Conservation (phyloP, 495 filamentous ascomycete species). For the Lophium mytilinum region DNA sequence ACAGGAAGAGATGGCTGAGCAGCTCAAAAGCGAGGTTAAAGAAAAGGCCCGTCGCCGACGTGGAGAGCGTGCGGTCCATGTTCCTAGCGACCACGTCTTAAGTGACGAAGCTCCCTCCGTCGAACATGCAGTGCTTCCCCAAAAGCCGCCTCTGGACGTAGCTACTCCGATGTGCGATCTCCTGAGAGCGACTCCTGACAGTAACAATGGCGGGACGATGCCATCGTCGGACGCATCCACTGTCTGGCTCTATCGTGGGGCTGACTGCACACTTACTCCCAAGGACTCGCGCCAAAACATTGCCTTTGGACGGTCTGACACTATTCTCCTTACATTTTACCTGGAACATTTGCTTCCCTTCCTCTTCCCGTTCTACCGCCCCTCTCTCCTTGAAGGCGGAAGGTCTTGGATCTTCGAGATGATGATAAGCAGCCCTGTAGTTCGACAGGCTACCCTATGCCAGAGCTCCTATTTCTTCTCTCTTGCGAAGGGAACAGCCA, state of each 20-base stretch:
- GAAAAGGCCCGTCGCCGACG: slow-evolving; percentile 38
- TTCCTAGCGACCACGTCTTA: not conserved
- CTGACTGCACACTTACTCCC: not conserved
- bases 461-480: slow-evolving; percentile 41
- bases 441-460: slow-evolving; percentile 40
- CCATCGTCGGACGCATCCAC: not conserved
- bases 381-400: slow-evolving; percentile 40
- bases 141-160: not conserved
- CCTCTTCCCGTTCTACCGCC: slow-evolving; percentile 48
- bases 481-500: slow-evolving; percentile 23
- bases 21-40: slow-evolving; percentile 45
- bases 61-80: slow-evolving; percentile 9
- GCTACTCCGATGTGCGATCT: not conserved
- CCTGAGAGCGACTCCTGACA: not conserved
- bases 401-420: slow-evolving; percentile 47
- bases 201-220: not conserved
- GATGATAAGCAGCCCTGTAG: slow-evolving; percentile 41
- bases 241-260: not conserved
- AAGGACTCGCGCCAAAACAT: slow-evolving; percentile 9
- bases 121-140: not conserved
- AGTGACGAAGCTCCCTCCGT: not conserved
- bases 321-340: slow-evolving; percentile 39
- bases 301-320: slow-evolving; percentile 27
- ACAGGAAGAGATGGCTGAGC: slow-evolving; percentile 44
- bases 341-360: slow-evolving; percentile 47